phyloP scores from a whole-genome alignment of 78 protist species.

The Dictyostelium firmibasis region DNA sequence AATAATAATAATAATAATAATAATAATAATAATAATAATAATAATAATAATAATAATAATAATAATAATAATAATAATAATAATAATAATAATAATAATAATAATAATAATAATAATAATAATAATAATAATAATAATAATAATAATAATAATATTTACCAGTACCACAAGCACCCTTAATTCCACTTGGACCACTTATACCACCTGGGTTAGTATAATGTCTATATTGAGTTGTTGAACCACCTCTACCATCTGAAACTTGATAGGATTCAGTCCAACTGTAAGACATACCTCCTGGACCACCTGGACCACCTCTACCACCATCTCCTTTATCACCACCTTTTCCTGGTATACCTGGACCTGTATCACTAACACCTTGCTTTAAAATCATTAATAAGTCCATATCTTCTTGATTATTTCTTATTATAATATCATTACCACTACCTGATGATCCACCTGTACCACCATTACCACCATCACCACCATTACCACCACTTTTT shows the following conservation, averaged over 20 bases:
- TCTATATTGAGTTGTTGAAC: not conserved
- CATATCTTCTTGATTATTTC: constrained; percentile 28
- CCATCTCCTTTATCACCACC: constrained; percentile 45
- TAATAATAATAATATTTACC: not conserved
- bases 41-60: not conserved
- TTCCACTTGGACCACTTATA: constrained; percentile 11
- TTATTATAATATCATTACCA: constrained; percentile 22
- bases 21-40: not conserved
- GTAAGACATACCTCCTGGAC: constrained; percentile 56
- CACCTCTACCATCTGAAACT: constrained; percentile 26
- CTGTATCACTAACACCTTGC: constrained; percentile 34
- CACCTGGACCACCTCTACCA: constrained; percentile 69
- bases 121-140: too few species aligned
- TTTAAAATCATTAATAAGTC: constrained; percentile 63
- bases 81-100: too few species aligned
- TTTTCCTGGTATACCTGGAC: constrained; percentile 53
- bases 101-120: too few species aligned
- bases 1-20: too few species aligned
- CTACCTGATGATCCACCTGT: constrained; percentile 55
- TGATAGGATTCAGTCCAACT: constrained; percentile 44
- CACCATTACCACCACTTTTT: constrained; percentile 58
- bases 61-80: not conserved
- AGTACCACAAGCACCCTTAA: constrained; percentile 1
- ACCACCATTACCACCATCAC: constrained; percentile 64
- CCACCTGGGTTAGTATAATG: constrained; percentile 14